A percentile compares a stretch with the other conserved stretches of the same genome.
Conservation (phyloP, 2,329 filamentous ascomycete species). For the Cordyceps fumosorosea region DNA sequence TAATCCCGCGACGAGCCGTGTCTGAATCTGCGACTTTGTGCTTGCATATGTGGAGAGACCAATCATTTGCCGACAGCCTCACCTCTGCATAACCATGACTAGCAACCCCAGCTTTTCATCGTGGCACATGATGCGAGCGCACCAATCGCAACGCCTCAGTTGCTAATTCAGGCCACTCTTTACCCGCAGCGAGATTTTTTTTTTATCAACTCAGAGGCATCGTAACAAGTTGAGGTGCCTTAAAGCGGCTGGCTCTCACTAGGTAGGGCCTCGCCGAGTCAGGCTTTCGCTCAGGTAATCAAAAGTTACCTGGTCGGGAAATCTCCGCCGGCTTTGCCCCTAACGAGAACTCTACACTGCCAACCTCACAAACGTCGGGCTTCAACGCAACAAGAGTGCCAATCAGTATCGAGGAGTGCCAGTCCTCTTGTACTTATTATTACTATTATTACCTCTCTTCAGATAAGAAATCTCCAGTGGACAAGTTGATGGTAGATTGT, state of each 20-base stretch:
- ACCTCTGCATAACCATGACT: neutral
- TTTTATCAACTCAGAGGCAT: no score
- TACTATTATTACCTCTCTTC: no score
- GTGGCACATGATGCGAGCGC: neutral
- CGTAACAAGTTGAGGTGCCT: neutral
- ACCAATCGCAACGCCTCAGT: neutral
- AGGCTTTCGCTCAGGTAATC: neutral
- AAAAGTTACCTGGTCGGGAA: conserved; percentile 12
- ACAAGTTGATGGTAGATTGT: neutral
- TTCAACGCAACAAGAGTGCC: neutral
- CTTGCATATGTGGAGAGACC: neutral
- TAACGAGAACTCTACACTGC: neutral
- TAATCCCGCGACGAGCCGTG: neutral
- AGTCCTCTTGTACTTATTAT: neutral
- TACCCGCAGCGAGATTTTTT: neutral
- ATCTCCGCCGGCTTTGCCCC: conserved; percentile 6
- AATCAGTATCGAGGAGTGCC: neutral
- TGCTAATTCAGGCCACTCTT: conserved; percentile 2
- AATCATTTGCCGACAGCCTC: neutral
- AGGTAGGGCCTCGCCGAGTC: neutral
- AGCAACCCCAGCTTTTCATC: neutral
- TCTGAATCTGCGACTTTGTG: neutral
- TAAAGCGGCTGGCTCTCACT: no score
- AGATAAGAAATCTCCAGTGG: neutral
- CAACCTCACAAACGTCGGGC: neutral